phyloP scores from a whole-genome alignment of 2,329 filamentous ascomycete genomes.

The Clonostachys sp. region DNA sequence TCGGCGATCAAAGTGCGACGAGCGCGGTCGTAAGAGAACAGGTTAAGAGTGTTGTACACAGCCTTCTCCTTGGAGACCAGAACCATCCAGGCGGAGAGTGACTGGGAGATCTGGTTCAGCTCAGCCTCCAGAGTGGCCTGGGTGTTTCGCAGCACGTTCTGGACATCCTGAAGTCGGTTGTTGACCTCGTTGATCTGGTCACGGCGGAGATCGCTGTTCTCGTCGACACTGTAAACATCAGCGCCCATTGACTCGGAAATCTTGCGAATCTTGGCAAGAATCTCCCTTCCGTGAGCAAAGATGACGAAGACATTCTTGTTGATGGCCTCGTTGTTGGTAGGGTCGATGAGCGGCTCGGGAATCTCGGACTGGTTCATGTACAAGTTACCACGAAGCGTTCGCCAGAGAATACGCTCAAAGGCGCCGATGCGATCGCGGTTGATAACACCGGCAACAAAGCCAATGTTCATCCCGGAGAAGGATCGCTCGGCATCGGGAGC shows the following conservation, averaged over 20 bases:
- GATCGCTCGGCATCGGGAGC: conserved; percentile 71
- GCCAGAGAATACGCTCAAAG: conserved; percentile 97
- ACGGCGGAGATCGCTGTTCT: conserved; percentile 90
- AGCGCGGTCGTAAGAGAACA: conserved; percentile 94
- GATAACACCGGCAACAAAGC: conserved; percentile 96
- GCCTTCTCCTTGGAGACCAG: conserved; percentile 98
- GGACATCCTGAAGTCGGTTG: conserved; percentile 82
- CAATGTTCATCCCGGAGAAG: conserved; percentile 98
- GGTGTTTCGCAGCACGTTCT: conserved; percentile 90
- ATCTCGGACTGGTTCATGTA: conserved; percentile 99
- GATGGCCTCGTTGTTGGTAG: conserved; percentile 84
- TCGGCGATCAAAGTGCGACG: conserved; percentile 96
- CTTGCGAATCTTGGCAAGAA: conserved; percentile 97
- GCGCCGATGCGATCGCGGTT: conserved; percentile 86
- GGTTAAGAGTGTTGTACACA: conserved; percentile 91
- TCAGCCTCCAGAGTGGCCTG: conserved; percentile 92
- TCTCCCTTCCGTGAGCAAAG: conserved; percentile 97
- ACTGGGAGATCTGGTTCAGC: conserved; percentile 87
- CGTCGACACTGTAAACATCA: conserved; percentile 93
- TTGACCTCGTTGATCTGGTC: conserved; percentile 99
- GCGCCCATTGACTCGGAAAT: conserved; percentile 97
- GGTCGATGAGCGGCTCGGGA: conserved; percentile 85
- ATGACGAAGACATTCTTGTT: conserved; percentile 99
- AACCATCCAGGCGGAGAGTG: conserved; percentile 94
- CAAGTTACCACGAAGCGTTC: conserved; percentile 91